Evolutionary conservation across 257 asterid genomes (phyloP), one percentile per base, ranked within the genome.

Genomic region (Przewalskia tangutica): DNA sequence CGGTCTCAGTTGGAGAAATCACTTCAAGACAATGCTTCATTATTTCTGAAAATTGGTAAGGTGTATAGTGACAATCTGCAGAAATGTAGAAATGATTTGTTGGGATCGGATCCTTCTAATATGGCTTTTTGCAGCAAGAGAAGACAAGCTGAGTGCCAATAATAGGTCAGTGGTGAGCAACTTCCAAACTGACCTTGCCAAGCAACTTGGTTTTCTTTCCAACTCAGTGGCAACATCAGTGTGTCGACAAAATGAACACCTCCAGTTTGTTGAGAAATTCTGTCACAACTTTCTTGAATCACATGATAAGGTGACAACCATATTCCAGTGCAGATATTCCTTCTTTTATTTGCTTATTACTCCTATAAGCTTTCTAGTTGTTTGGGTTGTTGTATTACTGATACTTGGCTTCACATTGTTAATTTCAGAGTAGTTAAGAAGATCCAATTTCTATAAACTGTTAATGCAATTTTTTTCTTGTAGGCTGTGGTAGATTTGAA

Each of bases 1-100:
- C 90, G 93, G 11, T 91, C 95, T 85, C 97, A 94, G 70, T 86
- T 94, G 93, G 98, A 92, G 80, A 92, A 90, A 88, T 86, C 97
- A 68, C 91, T 86, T 67, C 84, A 84, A 84, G 95, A 94, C 60
- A 92, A 92, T 50, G 87, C 91, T 59, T 91, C 95, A 36, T 80
- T 94, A 20, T 90, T 87, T 85, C 85, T 56, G 55, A 94, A 94
- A 91, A 91, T 94, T 79, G 92, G 97, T 92, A 84, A 23, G 84
- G 77, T 58, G 16, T 53, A 70, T 48, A 60, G 16, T 65, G 76
- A 64, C 65, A 46, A 40, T 68, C 56, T 32, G 82, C 73, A 8
- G 64, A 50, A 38, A 36, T 10, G 2, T 56, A 81, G 53, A 10
- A 38, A 44, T 56, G 13, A 27, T 38, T 12, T 78, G 10, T 12